These are phyloP conservation scores for Lactarius trivialis DNA, from an alignment of 768 basidiomycete genomes.

Conservation along the genomic window DNA sequence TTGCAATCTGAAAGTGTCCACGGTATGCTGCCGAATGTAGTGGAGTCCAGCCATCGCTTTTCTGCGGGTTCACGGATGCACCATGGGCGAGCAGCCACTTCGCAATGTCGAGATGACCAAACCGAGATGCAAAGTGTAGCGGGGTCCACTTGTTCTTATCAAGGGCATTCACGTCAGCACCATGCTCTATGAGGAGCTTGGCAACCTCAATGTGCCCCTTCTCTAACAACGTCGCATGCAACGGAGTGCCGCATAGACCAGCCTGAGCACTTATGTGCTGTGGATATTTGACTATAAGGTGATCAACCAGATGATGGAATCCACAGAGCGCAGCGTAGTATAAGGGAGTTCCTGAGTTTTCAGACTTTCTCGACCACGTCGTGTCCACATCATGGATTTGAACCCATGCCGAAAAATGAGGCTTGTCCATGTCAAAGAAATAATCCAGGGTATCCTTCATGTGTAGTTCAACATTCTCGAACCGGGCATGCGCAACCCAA, in stretches of 20 bases:
- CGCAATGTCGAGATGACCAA: neutral
- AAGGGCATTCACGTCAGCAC: neutral
- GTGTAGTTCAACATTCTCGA: too few relatives aligned
- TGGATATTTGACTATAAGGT: neutral
- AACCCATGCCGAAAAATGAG: too few relatives aligned
- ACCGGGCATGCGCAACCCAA: too few relatives aligned
- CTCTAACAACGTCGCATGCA: neutral
- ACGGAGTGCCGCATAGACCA: neutral
- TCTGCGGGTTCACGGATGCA: too few relatives aligned
- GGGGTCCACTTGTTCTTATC: neutral
- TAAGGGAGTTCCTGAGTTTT: too few relatives aligned
- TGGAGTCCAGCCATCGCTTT: neutral
- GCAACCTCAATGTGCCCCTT: too few relatives aligned
- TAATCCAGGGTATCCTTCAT: too few relatives aligned
- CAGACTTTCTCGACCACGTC: too few relatives aligned
- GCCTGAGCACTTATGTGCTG: neutral
- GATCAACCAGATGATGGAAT: neutral
- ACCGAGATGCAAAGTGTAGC: neutral
- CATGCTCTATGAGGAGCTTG: too few relatives aligned
- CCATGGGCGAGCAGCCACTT: neutral
- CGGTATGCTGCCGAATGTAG: neutral
- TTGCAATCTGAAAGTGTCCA: too few relatives aligned
- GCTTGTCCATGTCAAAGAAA: too few relatives aligned
- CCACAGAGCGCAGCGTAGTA: neutral
- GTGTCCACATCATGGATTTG: too few relatives aligned